Evolutionary conservation across 2,329 filamentous ascomycete species (phyloP).

Genomic region (Chrysoporthe puriensis): DNA sequence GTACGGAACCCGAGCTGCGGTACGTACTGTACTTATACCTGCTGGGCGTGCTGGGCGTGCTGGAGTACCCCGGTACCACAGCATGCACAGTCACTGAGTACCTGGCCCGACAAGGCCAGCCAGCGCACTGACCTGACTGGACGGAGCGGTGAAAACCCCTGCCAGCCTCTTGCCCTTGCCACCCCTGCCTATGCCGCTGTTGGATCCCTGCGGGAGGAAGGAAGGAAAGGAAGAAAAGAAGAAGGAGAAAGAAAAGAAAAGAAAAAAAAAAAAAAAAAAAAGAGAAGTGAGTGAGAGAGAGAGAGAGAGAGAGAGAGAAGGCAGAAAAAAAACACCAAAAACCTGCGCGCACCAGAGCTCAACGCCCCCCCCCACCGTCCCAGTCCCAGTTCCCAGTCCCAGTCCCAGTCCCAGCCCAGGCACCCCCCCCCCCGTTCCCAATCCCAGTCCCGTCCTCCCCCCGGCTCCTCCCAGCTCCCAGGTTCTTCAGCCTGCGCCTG

Average conservation of each 20-base stretch:
- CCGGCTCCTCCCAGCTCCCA: constrained; percentile 10
- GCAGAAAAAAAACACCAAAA: neutral
- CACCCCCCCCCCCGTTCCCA: neutral
- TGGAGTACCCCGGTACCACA: neutral
- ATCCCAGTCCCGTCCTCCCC: constrained; percentile 8
- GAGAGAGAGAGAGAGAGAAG: neutral
- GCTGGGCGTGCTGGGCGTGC: neutral
- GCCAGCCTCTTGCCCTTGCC: neutral
- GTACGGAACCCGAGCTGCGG: too few species aligned
- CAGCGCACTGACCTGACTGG: constrained; percentile 7
- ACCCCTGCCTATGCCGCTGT: neutral
- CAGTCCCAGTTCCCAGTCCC: too few species aligned
- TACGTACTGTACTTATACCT: neutral
- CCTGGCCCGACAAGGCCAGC: neutral
- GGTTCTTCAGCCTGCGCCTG: constrained; percentile 1
- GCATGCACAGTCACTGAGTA: neutral
- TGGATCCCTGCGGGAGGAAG: constrained; percentile 3
- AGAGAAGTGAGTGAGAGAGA: too few species aligned
- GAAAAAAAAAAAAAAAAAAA: neutral
- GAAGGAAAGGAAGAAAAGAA: neutral
- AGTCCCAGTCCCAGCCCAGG: neutral
- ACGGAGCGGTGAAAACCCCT: constrained; percentile 10
- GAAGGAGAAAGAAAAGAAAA: neutral
- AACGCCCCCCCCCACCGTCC: neutral
- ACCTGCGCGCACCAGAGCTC: neutral